A percentile compares a stretch with the other conserved stretches of the same genome.
phyloP scores from a whole-genome alignment of 73 alveolate genomes.

The Strombidium stylifer region DNA sequence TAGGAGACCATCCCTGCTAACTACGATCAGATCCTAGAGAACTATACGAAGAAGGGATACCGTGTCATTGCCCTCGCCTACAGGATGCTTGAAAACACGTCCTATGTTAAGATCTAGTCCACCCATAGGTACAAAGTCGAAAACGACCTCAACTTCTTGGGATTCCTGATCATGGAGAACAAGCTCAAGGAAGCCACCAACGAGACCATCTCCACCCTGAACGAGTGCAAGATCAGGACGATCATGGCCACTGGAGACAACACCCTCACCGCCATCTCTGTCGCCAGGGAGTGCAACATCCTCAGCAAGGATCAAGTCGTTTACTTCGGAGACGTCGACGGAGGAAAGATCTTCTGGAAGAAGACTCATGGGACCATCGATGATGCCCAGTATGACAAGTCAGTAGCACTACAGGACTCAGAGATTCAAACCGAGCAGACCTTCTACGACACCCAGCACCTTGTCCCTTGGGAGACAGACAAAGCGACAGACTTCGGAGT shows the following conservation, averaged over 20 bases:
- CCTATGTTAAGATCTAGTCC: constrained; percentile 46
- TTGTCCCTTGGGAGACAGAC: constrained; percentile 42
- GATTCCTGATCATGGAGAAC: constrained; percentile 78
- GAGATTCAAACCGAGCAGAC: too few species aligned
- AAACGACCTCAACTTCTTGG: constrained; percentile 66
- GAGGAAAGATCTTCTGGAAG: background rate
- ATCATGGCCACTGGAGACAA: constrained; percentile 93
- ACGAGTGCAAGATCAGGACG: constrained; percentile 71
- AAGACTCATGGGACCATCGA: too few species aligned
- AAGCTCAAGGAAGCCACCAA: constrained; percentile 78
- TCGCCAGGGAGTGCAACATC: constrained; percentile 71
- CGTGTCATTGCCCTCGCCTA: constrained; percentile 81
- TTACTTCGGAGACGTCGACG: constrained; percentile 15
- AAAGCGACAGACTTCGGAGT: constrained; percentile 29
- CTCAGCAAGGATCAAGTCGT: constrained; percentile 29
- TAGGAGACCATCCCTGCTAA: constrained; percentile 60
- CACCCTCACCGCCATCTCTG: constrained; percentile 82
- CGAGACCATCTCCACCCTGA: constrained; percentile 62
- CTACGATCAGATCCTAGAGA: constrained; percentile 64
- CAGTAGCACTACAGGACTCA: too few species aligned
- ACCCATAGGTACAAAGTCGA: constrained; percentile 72
- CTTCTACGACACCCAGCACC: too few species aligned
- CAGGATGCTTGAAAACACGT: constrained; percentile 42
- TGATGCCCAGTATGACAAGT: background rate
- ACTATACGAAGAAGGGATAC: constrained; percentile 72